Evolutionary conservation across 768 basidiomycete species (phyloP).

Genomic region (Naematelia aurantialba): DNA sequence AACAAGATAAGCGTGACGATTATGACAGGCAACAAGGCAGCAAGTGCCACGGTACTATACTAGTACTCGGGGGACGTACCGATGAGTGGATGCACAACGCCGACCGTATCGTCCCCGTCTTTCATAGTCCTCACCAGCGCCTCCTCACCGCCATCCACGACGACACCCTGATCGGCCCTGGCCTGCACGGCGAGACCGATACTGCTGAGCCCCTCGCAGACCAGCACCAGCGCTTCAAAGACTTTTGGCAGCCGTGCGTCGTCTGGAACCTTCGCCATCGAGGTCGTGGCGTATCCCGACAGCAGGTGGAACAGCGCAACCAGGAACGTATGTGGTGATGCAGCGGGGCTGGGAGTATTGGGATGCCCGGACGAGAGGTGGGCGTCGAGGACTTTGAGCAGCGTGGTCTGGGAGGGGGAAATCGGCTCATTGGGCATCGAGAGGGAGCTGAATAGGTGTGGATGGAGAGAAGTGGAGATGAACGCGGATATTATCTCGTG

Average conservation of each 20-base stretch:
- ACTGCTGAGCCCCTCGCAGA: conserved; percentile 69
- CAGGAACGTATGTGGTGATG: conserved; percentile 55
- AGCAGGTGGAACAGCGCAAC: conserved; percentile 62
- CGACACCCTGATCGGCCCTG: conserved; percentile 42
- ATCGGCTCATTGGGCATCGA: conserved; percentile 66
- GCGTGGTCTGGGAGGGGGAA: conserved; percentile 77
- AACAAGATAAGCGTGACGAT: too few relatives aligned
- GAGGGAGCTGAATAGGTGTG: conserved; percentile 62
- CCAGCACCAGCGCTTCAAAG: conserved; percentile 73
- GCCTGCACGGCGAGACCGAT: conserved; percentile 57
- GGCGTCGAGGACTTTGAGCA: conserved; percentile 82
- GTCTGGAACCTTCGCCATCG: conserved; percentile 27
- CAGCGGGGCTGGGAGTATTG: neutral
- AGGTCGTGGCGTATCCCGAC: conserved; percentile 54
- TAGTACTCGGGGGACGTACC: conserved; percentile 57
- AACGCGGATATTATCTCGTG: conserved; percentile 32
- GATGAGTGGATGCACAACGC: conserved; percentile 59
- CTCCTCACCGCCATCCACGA: conserved; percentile 14
- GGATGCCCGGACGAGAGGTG: conserved; percentile 56
- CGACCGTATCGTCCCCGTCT: conserved; percentile 45
- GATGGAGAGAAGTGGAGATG: conserved; percentile 59
- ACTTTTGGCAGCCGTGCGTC: conserved; percentile 71
- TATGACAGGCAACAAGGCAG: too few relatives aligned
- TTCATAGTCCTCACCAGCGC: conserved; percentile 27
- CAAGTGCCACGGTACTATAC: too few relatives aligned